Base-by-base conservation (phyloP, 2,329 filamentous ascomycete genomes). In the Elsinoe australis region DNA sequence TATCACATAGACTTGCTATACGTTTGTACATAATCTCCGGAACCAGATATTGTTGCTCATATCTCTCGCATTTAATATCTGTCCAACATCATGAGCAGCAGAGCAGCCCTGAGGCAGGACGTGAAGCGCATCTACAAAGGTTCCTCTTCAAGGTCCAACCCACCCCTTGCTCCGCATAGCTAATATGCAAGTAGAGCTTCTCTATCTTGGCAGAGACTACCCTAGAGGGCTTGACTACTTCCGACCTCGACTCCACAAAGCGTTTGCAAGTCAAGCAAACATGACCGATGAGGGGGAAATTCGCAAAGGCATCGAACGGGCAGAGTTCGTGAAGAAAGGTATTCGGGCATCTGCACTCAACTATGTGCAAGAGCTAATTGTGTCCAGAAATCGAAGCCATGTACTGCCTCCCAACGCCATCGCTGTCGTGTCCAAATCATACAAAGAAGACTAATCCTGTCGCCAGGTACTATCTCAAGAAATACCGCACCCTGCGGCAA, bases 41-140 rank as follows among this genome's bases (percentile, higher is more conserved):
- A n/a, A n/a, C n/a, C n/a, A n/a, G n/a, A n/a, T n/a, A n/a, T n/a
- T n/a, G n/a, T n/a, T n/a, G n/a, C n/a, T n/a, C n/a, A n/a, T n/a
- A n/a, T n/a, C n/a, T n/a, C n/a, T n/a, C n/a, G n/a, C n/a, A n/a
- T n/a, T n/a, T n/a, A n/a, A n/a, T n/a, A n/a, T n/a, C n/a, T n/a
- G n/a, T n/a, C n/a, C n/a, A n/a, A n/a, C n/a, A n/a, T n/a, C n/a
- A 56, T 56, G 55, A 47, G 49, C 42, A 17, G 50, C 10, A 34
- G 52, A 18, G 47, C 71, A 2, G 68, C 76, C 52, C 74, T 95
- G 21, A 80, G 87, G 48, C 73, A 78, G 51, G 79, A 92, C 62
- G 89, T 95, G 36, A 85, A 95, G 54, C 75, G 77, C 29, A 79
- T 95, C 51, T 95, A 95, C 71, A 95, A 95, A 80, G 85, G 87